A percentile compares a stretch with the other conserved stretches of the same genome.
Evolutionary conservation across 176 grass and related monocot species (phyloP).

Genomic region (Eleusine indica): DNA sequence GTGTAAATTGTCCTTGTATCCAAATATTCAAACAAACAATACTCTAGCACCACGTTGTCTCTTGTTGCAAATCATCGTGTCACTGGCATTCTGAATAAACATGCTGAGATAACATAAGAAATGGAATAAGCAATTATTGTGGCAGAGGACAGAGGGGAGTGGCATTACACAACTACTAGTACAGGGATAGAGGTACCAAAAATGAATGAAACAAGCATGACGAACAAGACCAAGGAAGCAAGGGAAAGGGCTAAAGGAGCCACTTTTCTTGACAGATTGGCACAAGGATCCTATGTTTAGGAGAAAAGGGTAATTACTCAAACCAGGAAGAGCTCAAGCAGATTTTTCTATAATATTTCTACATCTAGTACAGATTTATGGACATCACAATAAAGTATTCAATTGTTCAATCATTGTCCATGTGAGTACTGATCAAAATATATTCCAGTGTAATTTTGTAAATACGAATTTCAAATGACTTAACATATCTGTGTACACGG

Average conservation of each 20-base stretch:
- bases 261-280: conserved; percentile 35
- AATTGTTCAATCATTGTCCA: background rate
- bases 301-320: background rate
- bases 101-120: background rate
- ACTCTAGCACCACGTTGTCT: conserved; percentile 16
- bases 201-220: conserved; percentile 35
- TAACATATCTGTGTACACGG: background rate
- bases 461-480: background rate
- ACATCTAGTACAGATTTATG: background rate
- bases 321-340: conserved; percentile 3
- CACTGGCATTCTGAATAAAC: background rate
- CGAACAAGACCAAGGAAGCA: conserved; percentile 8
- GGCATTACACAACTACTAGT: conserved; percentile 14
- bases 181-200: conserved; percentile 26
- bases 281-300: conserved; percentile 14
- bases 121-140: conserved; percentile 29
- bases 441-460: background rate
- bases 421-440: background rate
- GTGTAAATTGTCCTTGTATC: background rate
- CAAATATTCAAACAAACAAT: background rate
- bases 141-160: background rate
- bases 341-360: conserved; percentile 8
- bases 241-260: conserved; percentile 21
- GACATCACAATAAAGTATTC: background rate
- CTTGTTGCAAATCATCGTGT: background rate